phyloP scores from a whole-genome alignment of 2,329 filamentous ascomycete genomes.

The Exophiala aquamarina region DNA sequence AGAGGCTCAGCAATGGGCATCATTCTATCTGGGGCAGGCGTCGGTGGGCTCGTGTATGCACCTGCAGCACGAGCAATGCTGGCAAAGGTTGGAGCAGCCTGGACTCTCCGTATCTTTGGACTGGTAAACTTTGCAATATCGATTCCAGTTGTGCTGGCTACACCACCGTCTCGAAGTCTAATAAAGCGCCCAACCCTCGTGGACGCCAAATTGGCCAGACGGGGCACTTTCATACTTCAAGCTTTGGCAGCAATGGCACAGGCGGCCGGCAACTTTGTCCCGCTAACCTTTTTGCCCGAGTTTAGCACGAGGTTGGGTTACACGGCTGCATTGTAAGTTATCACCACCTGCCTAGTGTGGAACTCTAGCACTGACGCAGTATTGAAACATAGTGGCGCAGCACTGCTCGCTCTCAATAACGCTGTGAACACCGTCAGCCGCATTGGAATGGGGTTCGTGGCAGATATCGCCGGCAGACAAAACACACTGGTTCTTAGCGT shows the following conservation, averaged over 20 bases:
- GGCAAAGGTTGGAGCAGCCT: conserved; percentile 37
- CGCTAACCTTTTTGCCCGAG: conserved; percentile 40
- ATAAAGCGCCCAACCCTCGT: conserved; percentile 33
- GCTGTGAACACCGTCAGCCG: conserved; percentile 41
- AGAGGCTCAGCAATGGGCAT: conserved; percentile 62
- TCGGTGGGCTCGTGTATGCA: conserved; percentile 59
- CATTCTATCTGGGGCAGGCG: conserved; percentile 56
- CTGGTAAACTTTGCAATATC: conserved; percentile 30
- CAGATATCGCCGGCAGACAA: conserved; percentile 40
- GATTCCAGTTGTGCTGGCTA: conserved; percentile 34
- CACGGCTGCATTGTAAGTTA: conserved; percentile 23
- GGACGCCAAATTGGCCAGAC: conserved; percentile 36
- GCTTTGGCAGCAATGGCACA: conserved; percentile 37
- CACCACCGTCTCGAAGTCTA: conserved; percentile 21
- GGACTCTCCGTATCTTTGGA: conserved; percentile 33
- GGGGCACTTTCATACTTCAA: conserved; percentile 39
- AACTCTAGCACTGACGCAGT: not conserved
- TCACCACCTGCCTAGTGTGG: not conserved
- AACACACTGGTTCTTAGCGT: conserved; percentile 39
- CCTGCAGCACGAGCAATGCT: conserved; percentile 35
- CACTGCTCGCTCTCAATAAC: conserved; percentile 42
- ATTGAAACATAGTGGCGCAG: conserved; percentile 32
- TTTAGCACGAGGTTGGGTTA: conserved; percentile 42
- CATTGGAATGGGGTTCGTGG: conserved; percentile 38
- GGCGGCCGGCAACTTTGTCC: conserved; percentile 40